Percentiles rank a stretch among this genome's conserved stretches.
Conservation (phyloP, 2,329 filamentous ascomycete genomes). For the Clarireedia paspali region DNA sequence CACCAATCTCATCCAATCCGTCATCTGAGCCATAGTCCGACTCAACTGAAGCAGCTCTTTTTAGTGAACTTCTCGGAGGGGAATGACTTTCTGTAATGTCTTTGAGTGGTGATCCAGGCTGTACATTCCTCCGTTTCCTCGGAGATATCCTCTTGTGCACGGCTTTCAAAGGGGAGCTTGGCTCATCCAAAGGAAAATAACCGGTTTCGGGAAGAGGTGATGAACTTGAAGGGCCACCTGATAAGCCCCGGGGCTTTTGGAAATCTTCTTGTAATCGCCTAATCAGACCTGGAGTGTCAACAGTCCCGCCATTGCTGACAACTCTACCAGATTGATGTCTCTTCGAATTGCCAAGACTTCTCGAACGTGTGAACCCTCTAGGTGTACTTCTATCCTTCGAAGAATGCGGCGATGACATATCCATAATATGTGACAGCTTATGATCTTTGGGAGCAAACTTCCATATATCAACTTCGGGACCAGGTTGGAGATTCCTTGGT, state of each 20-base stretch:
- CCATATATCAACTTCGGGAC: constrained; percentile 71
- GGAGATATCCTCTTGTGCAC: not conserved
- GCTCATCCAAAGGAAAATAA: not conserved
- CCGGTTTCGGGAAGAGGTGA: constrained; percentile 21
- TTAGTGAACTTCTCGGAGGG: not conserved
- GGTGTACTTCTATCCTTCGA: constrained; percentile 32
- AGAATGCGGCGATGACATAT: constrained; percentile 63
- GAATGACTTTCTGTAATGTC: not conserved
- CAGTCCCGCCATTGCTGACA: constrained; percentile 23
- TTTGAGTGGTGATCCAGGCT: not conserved
- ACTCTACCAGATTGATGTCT: constrained; percentile 64
- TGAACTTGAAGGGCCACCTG: constrained; percentile 32
- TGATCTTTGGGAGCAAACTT: constrained; percentile 53
- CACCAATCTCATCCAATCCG: constrained; percentile 6
- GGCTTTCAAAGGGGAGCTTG: constrained; percentile 3
- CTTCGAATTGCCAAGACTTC: constrained; percentile 30
- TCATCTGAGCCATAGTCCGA: constrained; percentile 9
- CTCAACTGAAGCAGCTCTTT: not conserved
- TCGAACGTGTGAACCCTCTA: constrained; percentile 2
- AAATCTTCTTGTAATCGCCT: constrained; percentile 53
- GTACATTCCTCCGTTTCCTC: not conserved
- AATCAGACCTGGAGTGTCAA: constrained; percentile 45
- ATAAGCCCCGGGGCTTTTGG: constrained; percentile 29
- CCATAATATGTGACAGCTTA: constrained; percentile 54
- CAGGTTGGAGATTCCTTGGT: constrained; percentile 56